Evolutionary conservation across 306 rosid species (phyloP).

Genomic region (Fragaria ananassa): DNA sequence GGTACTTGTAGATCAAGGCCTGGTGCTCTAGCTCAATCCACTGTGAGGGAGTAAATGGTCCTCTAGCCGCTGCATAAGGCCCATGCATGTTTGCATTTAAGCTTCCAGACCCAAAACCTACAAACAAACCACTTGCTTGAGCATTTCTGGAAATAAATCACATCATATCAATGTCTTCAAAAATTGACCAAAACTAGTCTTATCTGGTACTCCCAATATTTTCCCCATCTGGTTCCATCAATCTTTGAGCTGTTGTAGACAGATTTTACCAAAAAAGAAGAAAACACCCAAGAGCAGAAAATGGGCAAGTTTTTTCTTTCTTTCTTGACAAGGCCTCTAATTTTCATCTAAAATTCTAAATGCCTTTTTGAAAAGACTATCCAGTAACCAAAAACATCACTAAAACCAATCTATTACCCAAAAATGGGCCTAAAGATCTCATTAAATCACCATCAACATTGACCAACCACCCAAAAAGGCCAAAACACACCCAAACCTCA

Average conservation of each 20-base stretch:
- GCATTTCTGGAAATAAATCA: not conserved
- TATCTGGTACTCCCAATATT: not conserved
- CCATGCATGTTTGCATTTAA: constrained; percentile 42
- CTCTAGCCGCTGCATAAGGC: constrained; percentile 32
- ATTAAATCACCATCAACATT: not conserved
- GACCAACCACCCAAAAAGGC: constrained; percentile 15
- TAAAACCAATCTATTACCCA: constrained; percentile 14
- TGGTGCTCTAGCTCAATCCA: constrained; percentile 62
- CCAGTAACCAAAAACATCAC: not conserved
- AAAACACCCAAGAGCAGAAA: not conserved
- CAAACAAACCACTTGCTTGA: not conserved
- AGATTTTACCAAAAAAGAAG: constrained; percentile 3
- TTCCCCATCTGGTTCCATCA: constrained; percentile 2
- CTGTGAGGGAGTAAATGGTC: constrained; percentile 53
- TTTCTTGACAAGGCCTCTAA: constrained; percentile 22
- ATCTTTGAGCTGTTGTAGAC: constrained; percentile 1
- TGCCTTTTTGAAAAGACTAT: constrained; percentile 19
- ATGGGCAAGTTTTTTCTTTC: constrained; percentile 6
- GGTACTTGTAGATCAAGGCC: constrained; percentile 59
- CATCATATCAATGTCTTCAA: not conserved
- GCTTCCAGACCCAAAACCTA: constrained; percentile 41
- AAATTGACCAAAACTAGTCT: not conserved
- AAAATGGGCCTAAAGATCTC: constrained; percentile 15
- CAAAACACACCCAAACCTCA: not conserved
- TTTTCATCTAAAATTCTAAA: constrained; percentile 6